phyloP scores from a whole-genome alignment of 768 basidiomycete species.

The Neoboletus magnificus region DNA sequence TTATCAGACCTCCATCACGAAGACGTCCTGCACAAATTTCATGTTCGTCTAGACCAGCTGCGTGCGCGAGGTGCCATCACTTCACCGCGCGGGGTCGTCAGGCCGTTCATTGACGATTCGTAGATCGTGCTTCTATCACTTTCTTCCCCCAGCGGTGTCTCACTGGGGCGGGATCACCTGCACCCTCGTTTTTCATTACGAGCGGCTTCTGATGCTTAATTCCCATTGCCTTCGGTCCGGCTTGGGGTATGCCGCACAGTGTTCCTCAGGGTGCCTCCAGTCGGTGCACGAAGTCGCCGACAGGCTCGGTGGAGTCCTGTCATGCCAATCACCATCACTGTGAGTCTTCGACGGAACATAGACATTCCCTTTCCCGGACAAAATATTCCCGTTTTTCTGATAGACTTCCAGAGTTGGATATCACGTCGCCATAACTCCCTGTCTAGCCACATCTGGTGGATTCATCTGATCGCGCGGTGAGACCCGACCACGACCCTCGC shows the following conservation, averaged over 20 bases:
- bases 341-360: not conserved
- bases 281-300: slow-evolving; percentile 2
- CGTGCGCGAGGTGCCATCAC: too few species aligned
- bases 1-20: not conserved
- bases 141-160: not conserved
- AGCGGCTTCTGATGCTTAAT: not conserved
- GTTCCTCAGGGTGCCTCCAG: not conserved
- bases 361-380: not conserved
- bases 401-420: not conserved
- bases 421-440: not conserved
- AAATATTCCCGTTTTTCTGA: not conserved
- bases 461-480: not conserved
- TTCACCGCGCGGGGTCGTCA: not conserved
- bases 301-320: not conserved
- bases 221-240: not conserved
- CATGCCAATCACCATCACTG: slow-evolving; percentile 3
- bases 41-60: not conserved
- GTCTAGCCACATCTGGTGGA: not conserved
- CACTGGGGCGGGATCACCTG: not conserved
- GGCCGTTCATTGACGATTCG: not conserved
- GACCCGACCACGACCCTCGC: too few species aligned
- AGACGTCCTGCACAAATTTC: not conserved
- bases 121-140: not conserved
- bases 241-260: not conserved
- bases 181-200: not conserved